phyloP scores from a whole-genome alignment of 768 basidiomycete species.

The Dacryopinax spathularia region DNA sequence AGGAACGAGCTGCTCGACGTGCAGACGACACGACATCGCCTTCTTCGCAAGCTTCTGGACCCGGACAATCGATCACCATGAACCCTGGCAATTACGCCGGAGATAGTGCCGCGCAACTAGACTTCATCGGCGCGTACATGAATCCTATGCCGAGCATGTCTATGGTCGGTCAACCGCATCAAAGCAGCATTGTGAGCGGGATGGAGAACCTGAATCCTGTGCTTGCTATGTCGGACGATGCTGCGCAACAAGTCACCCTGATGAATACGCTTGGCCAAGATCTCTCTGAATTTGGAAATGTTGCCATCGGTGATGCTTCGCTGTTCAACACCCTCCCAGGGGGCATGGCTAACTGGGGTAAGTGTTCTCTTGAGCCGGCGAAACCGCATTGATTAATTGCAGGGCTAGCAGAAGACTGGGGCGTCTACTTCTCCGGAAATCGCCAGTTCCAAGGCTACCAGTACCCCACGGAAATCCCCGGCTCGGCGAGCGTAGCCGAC shows the following conservation, averaged over 20 bases:
- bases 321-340: not conserved
- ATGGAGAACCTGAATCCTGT: conserved; percentile 2
- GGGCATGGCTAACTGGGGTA: not conserved
- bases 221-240: not conserved
- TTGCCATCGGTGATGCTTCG: not conserved
- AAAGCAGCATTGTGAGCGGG: not conserved
- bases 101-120: not conserved
- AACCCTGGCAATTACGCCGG: not conserved
- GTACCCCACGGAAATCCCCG: not conserved
- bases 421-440: conserved; percentile 4
- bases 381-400: not conserved
- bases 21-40: not conserved
- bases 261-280: not conserved
- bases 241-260: not conserved
- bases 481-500: not conserved
- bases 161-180: not conserved
- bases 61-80: conserved; percentile 1
- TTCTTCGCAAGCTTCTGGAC: not conserved
- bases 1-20: conserved; percentile 5
- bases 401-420: not conserved
- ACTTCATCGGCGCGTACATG: not conserved
- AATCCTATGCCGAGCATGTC: not conserved
- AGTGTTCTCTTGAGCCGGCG: not conserved
- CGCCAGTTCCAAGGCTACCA: conserved; percentile 11
- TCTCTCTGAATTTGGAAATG: not conserved